Conservation (phyloP, 2,329 filamentous ascomycete species). For the Pseudopyrenochaeta lycopersici region DNA sequence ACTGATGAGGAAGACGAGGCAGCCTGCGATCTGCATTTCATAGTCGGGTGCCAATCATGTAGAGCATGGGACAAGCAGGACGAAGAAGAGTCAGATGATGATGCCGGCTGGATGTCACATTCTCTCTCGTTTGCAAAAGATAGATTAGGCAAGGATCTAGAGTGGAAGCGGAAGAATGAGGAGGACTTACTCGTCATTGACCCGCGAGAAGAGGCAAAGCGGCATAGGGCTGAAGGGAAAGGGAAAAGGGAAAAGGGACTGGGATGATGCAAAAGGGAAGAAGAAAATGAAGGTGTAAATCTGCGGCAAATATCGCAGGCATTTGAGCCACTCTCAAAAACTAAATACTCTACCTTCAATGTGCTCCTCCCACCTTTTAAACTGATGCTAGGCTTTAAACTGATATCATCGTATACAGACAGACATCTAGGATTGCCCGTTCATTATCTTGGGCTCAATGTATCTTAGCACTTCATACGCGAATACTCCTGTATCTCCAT, state of each 20-base stretch:
- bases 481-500: too few species aligned
- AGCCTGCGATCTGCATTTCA: slow-evolving; percentile 93
- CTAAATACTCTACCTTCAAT: neutral
- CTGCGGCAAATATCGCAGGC: too few species aligned
- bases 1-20: slow-evolving; percentile 51
- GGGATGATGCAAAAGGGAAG: slow-evolving; percentile 36
- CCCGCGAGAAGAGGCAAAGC: slow-evolving; percentile 81
- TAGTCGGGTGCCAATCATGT: slow-evolving; percentile 93
- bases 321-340: neutral
- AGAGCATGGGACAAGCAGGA: slow-evolving; percentile 81
- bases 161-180: slow-evolving; percentile 88
- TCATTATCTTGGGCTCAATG: too few species aligned
- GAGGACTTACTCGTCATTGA: slow-evolving; percentile 94
- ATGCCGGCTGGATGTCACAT: slow-evolving; percentile 85
- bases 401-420: too few species aligned
- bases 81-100: slow-evolving; percentile 65
- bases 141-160: slow-evolving; percentile 87
- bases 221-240: slow-evolving; percentile 69
- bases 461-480: too few species aligned
- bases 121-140: slow-evolving; percentile 87
- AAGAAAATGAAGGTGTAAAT: slow-evolving; percentile 26
- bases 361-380: neutral
- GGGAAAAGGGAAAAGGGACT: slow-evolving; percentile 39
- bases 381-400: too few species aligned
- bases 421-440: too few species aligned